Base-by-base conservation (phyloP, 805 yeast species). In the Kuraishia piskuri region DNA sequence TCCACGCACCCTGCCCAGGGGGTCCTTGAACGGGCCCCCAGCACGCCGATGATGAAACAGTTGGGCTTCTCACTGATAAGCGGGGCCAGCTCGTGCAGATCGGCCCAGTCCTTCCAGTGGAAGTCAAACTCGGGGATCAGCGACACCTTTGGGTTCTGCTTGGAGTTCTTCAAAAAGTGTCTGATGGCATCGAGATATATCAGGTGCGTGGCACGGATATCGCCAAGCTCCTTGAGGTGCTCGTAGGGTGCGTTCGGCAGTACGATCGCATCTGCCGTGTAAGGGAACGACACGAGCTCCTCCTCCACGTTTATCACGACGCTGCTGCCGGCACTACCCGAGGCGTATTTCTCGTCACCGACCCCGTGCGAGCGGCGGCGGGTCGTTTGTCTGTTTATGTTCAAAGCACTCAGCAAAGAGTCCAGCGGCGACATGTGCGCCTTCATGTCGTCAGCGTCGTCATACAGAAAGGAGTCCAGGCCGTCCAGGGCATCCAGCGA, bases 81-180 rank as follows among this genome's bases (percentile, higher is more conserved):
- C 0, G 73, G 74, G 50, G 70, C 66, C 56, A 77, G 63, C 22
- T 68, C 65, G 7, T 73, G 69, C 66, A 78, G 66, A 54, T 79
- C 82, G 3, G 72, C 70, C 77, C 83, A 79, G 61, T 80, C 84
- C 54, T 69, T 70, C 84, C 84, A 80, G 57, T 78, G 79, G 64
- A 80, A 79, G 20, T 63, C 68, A 48, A 70, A 64, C 19, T 63
- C 68, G 0, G 75, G 70, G 1, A 74, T 73, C 9, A 31, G 40
- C 6, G 57, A 53, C n/a, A 58, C 56, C 56, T 64, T 53, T 49
- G 72, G 55, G 45, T 61, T 52, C 22, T 57, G 19, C 56, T 62
- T 55, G 57, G 59, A 51, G 53, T 56, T 62, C 56, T 52, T 55
- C 53, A 57, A 62, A 50, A 66, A 70, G 45, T 63, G 60, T 45